These are phyloP conservation scores for Juncus effusus DNA, from an alignment of 176 grass and related monocot genomes.

Conservation along the genomic window DNA sequence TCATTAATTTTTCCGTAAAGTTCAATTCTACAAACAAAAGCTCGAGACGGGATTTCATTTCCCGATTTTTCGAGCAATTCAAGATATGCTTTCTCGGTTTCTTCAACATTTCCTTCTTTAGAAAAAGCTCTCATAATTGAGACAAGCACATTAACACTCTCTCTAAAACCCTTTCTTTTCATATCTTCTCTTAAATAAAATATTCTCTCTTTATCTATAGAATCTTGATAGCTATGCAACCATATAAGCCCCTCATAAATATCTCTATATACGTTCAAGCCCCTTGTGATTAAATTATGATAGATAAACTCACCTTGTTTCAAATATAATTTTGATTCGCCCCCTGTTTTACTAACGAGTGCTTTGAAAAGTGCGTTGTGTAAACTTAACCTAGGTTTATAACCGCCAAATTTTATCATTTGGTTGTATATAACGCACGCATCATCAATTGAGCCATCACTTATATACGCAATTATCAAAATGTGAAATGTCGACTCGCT, in stretches of 20 bases:
- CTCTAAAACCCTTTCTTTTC: conserved; percentile 49
- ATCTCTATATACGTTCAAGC: conserved; percentile 65
- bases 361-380: conserved; percentile 84
- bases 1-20: conserved; percentile 49
- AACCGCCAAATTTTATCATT: conserved; percentile 87
- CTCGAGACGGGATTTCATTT: conserved; percentile 55
- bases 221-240: conserved; percentile 96
- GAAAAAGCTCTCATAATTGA: conserved; percentile 86
- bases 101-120: conserved; percentile 74
- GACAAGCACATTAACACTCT: conserved; percentile 71
- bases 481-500: conserved; percentile 93
- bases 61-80: conserved; percentile 46
- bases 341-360: conserved; percentile 66
- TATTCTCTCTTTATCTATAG: conserved; percentile 72
- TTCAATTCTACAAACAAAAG: conserved; percentile 90
- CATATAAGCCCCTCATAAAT: conserved; percentile 81
- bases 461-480: conserved; percentile 74
- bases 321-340: conserved; percentile 70
- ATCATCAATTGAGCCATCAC: conserved; percentile 59
- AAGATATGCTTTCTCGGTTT: conserved; percentile 75
- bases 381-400: conserved; percentile 65
- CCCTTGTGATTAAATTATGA: conserved; percentile 73
- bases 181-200: conserved; percentile 64
- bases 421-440: conserved; percentile 90
- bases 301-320: conserved; percentile 84